These are phyloP conservation scores for Aphanomyces cochlioides DNA, from an alignment of 352 stramenopile species.

Conservation along the genomic window DNA sequence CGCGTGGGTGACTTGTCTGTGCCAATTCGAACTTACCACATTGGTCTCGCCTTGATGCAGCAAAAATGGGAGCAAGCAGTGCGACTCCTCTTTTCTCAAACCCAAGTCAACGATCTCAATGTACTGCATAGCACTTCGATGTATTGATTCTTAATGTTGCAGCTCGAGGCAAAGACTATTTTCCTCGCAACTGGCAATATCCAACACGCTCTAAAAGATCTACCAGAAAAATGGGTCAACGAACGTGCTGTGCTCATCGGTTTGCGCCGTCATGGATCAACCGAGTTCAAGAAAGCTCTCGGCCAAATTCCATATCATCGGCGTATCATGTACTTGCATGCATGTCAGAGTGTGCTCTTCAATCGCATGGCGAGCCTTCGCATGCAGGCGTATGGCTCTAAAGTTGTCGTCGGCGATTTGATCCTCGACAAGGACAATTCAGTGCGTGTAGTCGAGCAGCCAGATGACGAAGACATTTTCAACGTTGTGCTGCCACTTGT, in stretches of 20 bases:
- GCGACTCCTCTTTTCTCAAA: conserved; percentile 44
- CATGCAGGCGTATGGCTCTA: conserved; percentile 38
- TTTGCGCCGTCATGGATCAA: conserved; percentile 53
- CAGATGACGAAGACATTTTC: conserved; percentile 34
- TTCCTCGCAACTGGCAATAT: conserved; percentile 49
- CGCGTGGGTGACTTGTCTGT: conserved; percentile 52
- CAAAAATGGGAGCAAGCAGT: conserved; percentile 55
- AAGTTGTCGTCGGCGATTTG: conserved; percentile 58
- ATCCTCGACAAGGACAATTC: conserved; percentile 43
- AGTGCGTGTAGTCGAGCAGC: conserved; percentile 4
- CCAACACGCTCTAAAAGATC: conserved; percentile 51
- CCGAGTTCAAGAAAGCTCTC: conserved; percentile 55
- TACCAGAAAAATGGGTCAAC: conserved; percentile 43
- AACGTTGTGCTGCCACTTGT: conserved; percentile 56
- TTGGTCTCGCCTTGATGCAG: conserved; percentile 62
- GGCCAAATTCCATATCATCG: conserved; percentile 51
- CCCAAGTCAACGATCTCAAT: conserved; percentile 23
- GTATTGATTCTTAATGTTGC: conserved; percentile 25
- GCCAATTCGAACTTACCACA: conserved; percentile 56
- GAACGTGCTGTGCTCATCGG: conserved; percentile 64
- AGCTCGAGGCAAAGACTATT: conserved; percentile 42
- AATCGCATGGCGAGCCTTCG: conserved; percentile 57
- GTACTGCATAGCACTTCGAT: background rate
- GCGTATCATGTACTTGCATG: conserved; percentile 68
- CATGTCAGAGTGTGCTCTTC: conserved; percentile 77